phyloP scores from a whole-genome alignment of 345 rosid species.

The Populus alba region DNA sequence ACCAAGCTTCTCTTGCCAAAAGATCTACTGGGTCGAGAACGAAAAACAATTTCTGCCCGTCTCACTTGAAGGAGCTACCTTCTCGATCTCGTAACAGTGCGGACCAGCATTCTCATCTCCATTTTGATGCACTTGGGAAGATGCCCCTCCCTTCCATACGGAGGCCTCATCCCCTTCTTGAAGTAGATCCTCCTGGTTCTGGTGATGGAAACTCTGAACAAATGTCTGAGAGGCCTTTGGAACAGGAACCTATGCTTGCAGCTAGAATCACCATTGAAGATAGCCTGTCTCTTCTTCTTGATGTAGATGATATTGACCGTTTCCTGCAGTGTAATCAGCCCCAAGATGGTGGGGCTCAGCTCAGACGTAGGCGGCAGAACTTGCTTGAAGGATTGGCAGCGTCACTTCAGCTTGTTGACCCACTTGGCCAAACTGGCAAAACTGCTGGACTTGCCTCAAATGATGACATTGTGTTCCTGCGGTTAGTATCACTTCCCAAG shows the following conservation, averaged over 20 bases:
- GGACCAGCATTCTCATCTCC: conserved; percentile 57
- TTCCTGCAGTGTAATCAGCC: conserved; percentile 61
- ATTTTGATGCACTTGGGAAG: conserved; percentile 64
- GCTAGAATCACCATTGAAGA: conserved; percentile 94
- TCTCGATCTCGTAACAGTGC: conserved; percentile 69
- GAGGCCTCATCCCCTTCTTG: conserved; percentile 69
- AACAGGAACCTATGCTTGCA: conserved; percentile 93
- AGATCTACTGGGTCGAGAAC: conserved; percentile 55
- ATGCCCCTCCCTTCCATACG: conserved; percentile 55
- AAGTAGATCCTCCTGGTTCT: conserved; percentile 56
- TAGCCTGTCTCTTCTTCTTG: conserved; percentile 63
- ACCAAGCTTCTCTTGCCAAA: conserved; percentile 83
- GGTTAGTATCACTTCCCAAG: conserved; percentile 76
- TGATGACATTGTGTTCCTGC: conserved; percentile 76
- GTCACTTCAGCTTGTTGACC: conserved; percentile 89
- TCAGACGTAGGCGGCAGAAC: conserved; percentile 64
- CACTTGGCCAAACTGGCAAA: conserved; percentile 63
- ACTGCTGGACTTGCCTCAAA: conserved; percentile 49
- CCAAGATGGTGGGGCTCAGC: conserved; percentile 82
- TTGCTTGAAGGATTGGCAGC: conserved; percentile 83
- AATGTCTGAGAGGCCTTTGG: conserved; percentile 69
- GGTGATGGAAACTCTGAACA: conserved; percentile 58
- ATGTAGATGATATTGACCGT: conserved; percentile 85
- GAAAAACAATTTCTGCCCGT: conserved; percentile 67
- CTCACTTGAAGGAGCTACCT: conserved; percentile 71